Conservation (phyloP, 352 stramenopile genomes). For the Phytopythium sindhum region DNA sequence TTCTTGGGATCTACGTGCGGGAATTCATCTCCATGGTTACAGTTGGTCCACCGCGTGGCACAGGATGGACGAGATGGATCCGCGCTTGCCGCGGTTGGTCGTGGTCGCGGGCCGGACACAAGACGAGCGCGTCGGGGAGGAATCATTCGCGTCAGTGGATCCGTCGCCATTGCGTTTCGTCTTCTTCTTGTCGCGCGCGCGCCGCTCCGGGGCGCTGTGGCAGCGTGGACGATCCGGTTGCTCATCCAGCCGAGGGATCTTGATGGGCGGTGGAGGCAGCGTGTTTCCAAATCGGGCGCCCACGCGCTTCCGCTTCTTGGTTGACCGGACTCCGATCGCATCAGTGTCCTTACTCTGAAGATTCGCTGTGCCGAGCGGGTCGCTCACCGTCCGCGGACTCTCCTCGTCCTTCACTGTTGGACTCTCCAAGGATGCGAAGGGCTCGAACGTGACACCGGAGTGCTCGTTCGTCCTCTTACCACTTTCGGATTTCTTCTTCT, state of each 20-base stretch:
- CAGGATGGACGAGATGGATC: constrained; percentile 74
- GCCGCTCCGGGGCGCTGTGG: constrained; percentile 42
- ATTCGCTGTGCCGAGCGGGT: neutral
- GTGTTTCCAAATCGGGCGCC: constrained; percentile 13
- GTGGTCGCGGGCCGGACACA: constrained; percentile 48
- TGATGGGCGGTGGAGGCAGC: constrained; percentile 51
- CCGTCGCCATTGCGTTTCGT: constrained; percentile 13
- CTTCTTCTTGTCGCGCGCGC: constrained; percentile 11
- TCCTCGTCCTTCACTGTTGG: constrained; percentile 1
- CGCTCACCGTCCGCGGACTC: constrained; percentile 9
- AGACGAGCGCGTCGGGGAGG: neutral
- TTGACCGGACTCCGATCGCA: neutral
- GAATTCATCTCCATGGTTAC: neutral
- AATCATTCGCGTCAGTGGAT: neutral
- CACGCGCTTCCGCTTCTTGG: constrained; percentile 32
- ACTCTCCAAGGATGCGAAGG: neutral
- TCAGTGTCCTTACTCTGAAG: neutral
- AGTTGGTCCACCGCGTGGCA: constrained; percentile 33
- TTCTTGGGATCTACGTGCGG: neutral
- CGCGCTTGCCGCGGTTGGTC: constrained; percentile 49
- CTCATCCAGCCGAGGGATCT: constrained; percentile 54
- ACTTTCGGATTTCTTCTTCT: constrained; percentile 8
- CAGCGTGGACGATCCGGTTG: constrained; percentile 28
- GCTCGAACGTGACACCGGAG: neutral
- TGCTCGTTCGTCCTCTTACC: neutral